A percentile compares a stretch with the other conserved stretches of the same genome.
These are phyloP conservation scores for Colletotrichum cuscutae DNA, from an alignment of 2,329 filamentous ascomycete species.

Conservation along the genomic window DNA sequence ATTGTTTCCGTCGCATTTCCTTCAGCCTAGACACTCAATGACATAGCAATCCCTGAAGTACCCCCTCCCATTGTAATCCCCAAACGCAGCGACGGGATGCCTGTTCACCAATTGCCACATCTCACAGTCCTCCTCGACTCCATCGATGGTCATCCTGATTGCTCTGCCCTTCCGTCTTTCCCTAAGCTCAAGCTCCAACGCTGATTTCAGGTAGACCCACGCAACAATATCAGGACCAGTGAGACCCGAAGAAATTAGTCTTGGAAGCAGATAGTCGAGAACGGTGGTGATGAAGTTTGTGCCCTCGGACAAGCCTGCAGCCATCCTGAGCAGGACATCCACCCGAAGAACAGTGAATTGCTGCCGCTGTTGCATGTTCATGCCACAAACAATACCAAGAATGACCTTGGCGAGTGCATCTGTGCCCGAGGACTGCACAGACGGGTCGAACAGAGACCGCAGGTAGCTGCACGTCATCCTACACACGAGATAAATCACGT, in stretches of 20 bases:
- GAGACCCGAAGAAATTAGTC: not conserved
- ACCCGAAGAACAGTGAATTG: slow-evolving; percentile 21
- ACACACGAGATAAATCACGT: slow-evolving; percentile 14
- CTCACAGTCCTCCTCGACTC: slow-evolving; percentile 14
- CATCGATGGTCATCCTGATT: slow-evolving; percentile 4
- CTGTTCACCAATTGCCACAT: not conserved
- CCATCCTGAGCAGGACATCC: slow-evolving; percentile 1
- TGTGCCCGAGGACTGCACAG: not conserved
- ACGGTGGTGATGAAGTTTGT: slow-evolving; percentile 17
- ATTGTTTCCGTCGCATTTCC: too few species aligned
- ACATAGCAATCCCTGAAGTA: slow-evolving; percentile 17
- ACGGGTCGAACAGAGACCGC: slow-evolving; percentile 14
- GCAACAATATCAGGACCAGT: slow-evolving; percentile 7
- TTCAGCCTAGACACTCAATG: not conserved
- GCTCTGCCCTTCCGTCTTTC: slow-evolving; percentile 13
- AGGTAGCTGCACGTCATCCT: slow-evolving; percentile 17
- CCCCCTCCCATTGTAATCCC: slow-evolving; percentile 20
- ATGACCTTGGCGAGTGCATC: slow-evolving; percentile 10
- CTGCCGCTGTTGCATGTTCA: slow-evolving; percentile 8
- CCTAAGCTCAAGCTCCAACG: slow-evolving; percentile 1
- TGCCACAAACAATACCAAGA: slow-evolving; percentile 21
- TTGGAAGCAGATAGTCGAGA: slow-evolving; percentile 21
- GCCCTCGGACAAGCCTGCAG: slow-evolving; percentile 2
- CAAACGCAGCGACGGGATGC: slow-evolving; percentile 12
- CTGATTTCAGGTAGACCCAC: slow-evolving; percentile 5